phyloP scores from a whole-genome alignment of 2,329 filamentous ascomycete species.

The Podosphaera xanthii region DNA sequence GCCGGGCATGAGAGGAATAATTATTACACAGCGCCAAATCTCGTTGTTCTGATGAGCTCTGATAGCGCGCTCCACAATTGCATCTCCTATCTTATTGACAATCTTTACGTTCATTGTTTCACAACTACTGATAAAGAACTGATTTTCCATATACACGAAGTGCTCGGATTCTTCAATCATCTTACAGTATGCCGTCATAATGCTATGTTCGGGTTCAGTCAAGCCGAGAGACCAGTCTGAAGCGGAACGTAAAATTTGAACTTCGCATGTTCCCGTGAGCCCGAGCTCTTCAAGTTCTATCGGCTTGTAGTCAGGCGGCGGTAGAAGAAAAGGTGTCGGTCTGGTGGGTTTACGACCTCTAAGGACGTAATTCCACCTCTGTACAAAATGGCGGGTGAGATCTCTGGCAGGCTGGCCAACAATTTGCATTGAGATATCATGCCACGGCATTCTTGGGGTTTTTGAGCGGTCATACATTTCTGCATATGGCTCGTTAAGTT shows the following conservation, averaged over 20 bases:
- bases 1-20: constrained; percentile 93
- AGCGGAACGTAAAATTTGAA: constrained; percentile 83
- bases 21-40: constrained; percentile 70
- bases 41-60: constrained; percentile 65
- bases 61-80: constrained; percentile 75
- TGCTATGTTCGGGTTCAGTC: constrained; percentile 73
- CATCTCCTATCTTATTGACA: constrained; percentile 82
- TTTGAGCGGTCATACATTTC: constrained; percentile 93
- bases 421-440: constrained; percentile 94
- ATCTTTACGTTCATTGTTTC: constrained; percentile 74
- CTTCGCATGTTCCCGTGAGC: constrained; percentile 80
- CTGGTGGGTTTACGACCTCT: constrained; percentile 81
- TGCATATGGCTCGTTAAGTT: constrained; percentile 80
- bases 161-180: constrained; percentile 90
- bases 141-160: constrained; percentile 96
- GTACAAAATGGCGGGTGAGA: constrained; percentile 85
- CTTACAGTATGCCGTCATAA: constrained; percentile 86
- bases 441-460: constrained; percentile 91
- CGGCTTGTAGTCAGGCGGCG: constrained; percentile 73
- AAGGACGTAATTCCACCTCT: constrained; percentile 92
- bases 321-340: constrained; percentile 78
- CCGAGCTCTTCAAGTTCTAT: constrained; percentile 74
- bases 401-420: constrained; percentile 90
- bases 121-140: constrained; percentile 91
- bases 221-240: constrained; percentile 82